Base-by-base conservation (phyloP, 2,329 filamentous ascomycete genomes). In the Pleoardoris graminearum region DNA sequence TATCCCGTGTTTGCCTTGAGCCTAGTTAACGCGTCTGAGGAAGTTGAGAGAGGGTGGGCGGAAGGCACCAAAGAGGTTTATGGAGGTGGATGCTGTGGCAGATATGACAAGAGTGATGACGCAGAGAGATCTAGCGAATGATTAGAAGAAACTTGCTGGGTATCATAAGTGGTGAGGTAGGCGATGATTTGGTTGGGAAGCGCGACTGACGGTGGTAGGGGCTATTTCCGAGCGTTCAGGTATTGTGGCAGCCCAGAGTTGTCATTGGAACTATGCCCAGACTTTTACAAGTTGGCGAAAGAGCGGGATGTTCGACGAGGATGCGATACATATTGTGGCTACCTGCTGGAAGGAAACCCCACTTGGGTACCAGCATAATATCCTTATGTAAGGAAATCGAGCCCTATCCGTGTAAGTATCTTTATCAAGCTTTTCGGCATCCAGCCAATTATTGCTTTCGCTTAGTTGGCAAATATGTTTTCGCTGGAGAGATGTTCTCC, bases 41-140 rank as follows among this genome's bases (percentile, higher is more conserved):
- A 47, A n/a, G 33, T 29, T 3, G 44, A 47, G 44, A 33, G n/a
- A n/a, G n/a, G n/a, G n/a, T n/a, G n/a, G 16, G 5, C 44, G 32
- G 2, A n/a, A 29, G 32, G 44, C 22, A 11, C 11, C 37, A 22
- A 47, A 21, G 44, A 33, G 21, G 10, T 47, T 47, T 14, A 14
- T 25, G 22, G 32, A 47, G 4, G 14, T 47, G n/a, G 44, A 36
- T 12, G 33, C 32, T 29, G 44, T 47, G 44, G 22, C 21, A 6
- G 44, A 47, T 21, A 35, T 25, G 22, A 47, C 44, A 14, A 27
- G 44, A 14, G 14, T 29, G 7, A 37, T 33, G 2, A 37, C 44
- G 23, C 44, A 47, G 32, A 47, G 44, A 16, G 44, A 29, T 7
- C 19, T 47, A n/a, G 44, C 32, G 10, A 33, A 37, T 36, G 44